These are phyloP conservation scores for Trifolium fragiferum DNA, from an alignment of 306 rosid genomes.

Conservation along the genomic window DNA sequence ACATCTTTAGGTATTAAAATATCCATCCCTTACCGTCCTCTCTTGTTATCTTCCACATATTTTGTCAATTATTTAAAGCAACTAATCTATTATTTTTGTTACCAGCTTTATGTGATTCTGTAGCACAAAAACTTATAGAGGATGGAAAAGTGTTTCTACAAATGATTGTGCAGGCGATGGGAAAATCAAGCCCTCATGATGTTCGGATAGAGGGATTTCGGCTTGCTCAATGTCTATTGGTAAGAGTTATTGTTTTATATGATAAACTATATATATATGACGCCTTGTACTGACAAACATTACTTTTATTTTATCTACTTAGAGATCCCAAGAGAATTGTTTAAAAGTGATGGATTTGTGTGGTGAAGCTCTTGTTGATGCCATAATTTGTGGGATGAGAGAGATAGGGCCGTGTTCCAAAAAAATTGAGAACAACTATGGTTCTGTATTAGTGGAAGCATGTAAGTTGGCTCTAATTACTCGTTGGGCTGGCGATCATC, in stretches of 20 bases:
- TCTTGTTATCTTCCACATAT: conserved; percentile 1
- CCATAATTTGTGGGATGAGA: conserved; percentile 68
- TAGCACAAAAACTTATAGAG: conserved; percentile 64
- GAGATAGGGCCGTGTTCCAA: conserved; percentile 47
- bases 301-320: conserved; percentile 48
- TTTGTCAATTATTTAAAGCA: conserved; percentile 27
- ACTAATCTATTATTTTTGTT: conserved; percentile 39
- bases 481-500: conserved; percentile 88
- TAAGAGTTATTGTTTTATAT: conserved; percentile 43
- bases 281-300: conserved; percentile 33
- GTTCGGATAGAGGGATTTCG: conserved; percentile 75
- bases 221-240: conserved; percentile 79
- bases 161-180: conserved; percentile 74
- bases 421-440: conserved; percentile 51
- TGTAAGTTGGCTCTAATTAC: conserved; percentile 75
- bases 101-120: conserved; percentile 81
- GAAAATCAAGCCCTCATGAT: conserved; percentile 56
- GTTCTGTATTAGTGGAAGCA: conserved; percentile 67
- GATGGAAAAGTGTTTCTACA: conserved; percentile 60
- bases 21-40: background rate
- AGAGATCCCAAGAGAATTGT: conserved; percentile 64
- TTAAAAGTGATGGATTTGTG: conserved; percentile 52
- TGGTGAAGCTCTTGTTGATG: conserved; percentile 72
- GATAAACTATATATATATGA: conserved; percentile 20
- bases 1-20: conserved; percentile 74